Base-by-base conservation (phyloP, 331 rosid genomes). In the Prunus yedoensis region DNA sequence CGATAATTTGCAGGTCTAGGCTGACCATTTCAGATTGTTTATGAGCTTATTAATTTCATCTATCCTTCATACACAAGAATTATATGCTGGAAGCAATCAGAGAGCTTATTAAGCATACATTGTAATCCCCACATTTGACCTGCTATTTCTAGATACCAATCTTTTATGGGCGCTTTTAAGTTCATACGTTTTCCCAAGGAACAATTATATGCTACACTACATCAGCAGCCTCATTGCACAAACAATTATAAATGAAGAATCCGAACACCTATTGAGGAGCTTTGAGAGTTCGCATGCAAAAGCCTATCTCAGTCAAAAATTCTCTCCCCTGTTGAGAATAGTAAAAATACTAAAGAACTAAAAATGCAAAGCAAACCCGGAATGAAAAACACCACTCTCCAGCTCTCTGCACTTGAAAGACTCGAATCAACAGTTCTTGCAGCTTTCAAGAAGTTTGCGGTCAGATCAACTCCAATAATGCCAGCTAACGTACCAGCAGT, bases 401-500 rank as follows among this genome's bases (percentile, higher is more conserved):
- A 95, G 89, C 93, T 89, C 41, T 92, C 97, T 4, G 96, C 90
- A 75, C 87, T 92, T 0, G 97, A 90, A 69, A 95, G 97, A 81
- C 91, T 94, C 0, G 90, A 79, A 87, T 92, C 83, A 6, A 85
- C 68, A 56, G 79, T 84, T 83, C 83, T 90, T 0, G 97, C 97
- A 25, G 96, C 94, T 81, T 95, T 97, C 46, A 95, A 94, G 66
- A 95, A 90, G 74, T 75, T 90, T 38, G 98, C 99, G 0, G 97
- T 95, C 10, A 94, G 77, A 79, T 85, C 91, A 73, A 94, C 98
- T 32, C 98, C 97, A 35, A 94, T 83, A 56, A 94, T 90, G 71
- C 97, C 98, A 45, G 98, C 98, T 64, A 95, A 74, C 2, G 99
- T 92, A 23, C 99, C 99, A 0, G 99, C 98, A 8, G 99, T 92